A percentile compares a stretch with the other conserved stretches of the same genome.
These are phyloP conservation scores for Podaxis mareebaensis DNA, from an alignment of 768 basidiomycete genomes.

Conservation along the genomic window DNA sequence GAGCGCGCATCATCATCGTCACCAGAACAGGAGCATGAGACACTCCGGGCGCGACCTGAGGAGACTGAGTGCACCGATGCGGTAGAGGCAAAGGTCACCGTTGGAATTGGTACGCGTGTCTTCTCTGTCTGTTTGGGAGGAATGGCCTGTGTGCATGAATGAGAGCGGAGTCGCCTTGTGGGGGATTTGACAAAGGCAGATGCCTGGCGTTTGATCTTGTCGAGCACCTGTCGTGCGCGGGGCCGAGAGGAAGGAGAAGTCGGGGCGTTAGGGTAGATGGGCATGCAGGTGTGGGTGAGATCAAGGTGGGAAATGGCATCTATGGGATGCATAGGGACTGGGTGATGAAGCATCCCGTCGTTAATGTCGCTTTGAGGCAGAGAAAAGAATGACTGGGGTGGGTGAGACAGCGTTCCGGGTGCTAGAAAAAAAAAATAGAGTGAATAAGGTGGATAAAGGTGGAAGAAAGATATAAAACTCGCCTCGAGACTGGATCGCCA, in stretches of 20 bases:
- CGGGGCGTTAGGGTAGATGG: not conserved
- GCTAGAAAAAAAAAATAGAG: not conserved
- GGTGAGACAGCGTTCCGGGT: not conserved
- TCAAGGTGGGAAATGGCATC: slow-evolving; percentile 7
- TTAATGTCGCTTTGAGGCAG: not conserved
- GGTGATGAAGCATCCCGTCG: slow-evolving; percentile 2
- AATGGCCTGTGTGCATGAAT: slow-evolving; percentile 3
- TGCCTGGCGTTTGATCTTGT: slow-evolving; percentile 17
- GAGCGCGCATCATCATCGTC: not conserved
- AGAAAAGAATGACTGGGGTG: slow-evolving; percentile 12
- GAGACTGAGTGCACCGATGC: not conserved
- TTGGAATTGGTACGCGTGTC: not conserved
- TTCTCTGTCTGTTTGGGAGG: not conserved
- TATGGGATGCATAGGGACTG: slow-evolving; percentile 7
- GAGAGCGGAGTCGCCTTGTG: not conserved
- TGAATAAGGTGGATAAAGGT: not conserved
- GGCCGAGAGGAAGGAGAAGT: slow-evolving; percentile 1
- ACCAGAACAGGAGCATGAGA: not conserved
- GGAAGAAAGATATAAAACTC: not conserved
- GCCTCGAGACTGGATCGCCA: not conserved
- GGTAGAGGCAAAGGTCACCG: slow-evolving; percentile 11
- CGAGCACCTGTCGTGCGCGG: slow-evolving; percentile 10
- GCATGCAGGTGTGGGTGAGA: slow-evolving; percentile 8
- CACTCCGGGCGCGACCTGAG: slow-evolving; percentile 5
- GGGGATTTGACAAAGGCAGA: slow-evolving; percentile 17